Evolutionary conservation across 495 filamentous ascomycete genomes (phyloP).

Genomic region (Rostrohypoxylon terebratum): DNA sequence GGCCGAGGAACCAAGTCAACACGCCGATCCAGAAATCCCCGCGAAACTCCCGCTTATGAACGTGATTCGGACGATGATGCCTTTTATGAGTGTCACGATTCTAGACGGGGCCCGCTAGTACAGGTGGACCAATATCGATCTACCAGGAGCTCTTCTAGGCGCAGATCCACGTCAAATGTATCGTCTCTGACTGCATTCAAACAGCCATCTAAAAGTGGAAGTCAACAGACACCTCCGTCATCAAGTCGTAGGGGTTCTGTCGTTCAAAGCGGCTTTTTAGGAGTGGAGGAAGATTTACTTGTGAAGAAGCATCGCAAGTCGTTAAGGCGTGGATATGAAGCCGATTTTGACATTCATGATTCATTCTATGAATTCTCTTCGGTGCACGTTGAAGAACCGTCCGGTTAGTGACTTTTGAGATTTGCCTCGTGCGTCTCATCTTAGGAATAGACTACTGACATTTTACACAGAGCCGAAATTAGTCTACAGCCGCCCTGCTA

Average conservation of each 20-base stretch:
- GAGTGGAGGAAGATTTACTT: conserved; percentile 23
- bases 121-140: conserved; percentile 15
- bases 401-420: conserved; percentile 36
- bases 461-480: conserved; percentile 26
- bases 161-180: conserved; percentile 31
- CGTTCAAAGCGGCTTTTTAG: conserved; percentile 22
- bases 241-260: conserved; percentile 9
- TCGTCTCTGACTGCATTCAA: conserved; percentile 23
- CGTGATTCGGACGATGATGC: conserved; percentile 17
- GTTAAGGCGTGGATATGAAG: conserved; percentile 20
- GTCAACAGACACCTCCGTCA: conserved; percentile 47
- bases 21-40: not conserved
- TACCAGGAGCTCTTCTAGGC: conserved; percentile 22
- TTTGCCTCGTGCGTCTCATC: not conserved
- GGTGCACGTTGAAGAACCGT: conserved; percentile 21
- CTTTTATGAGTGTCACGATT: conserved; percentile 19
- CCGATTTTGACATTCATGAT: conserved; percentile 33
- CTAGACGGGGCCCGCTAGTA: conserved; percentile 20
- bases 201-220: conserved; percentile 46
- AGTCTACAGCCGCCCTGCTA: conserved; percentile 12
- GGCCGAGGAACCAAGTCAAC: not conserved
- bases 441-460: conserved; percentile 21
- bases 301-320: conserved; percentile 22
- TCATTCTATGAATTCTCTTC: conserved; percentile 32
- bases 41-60: not conserved